phyloP scores from a whole-genome alignment of 169 alveolate genomes.

The Cryptosporidium meleagridis region DNA sequence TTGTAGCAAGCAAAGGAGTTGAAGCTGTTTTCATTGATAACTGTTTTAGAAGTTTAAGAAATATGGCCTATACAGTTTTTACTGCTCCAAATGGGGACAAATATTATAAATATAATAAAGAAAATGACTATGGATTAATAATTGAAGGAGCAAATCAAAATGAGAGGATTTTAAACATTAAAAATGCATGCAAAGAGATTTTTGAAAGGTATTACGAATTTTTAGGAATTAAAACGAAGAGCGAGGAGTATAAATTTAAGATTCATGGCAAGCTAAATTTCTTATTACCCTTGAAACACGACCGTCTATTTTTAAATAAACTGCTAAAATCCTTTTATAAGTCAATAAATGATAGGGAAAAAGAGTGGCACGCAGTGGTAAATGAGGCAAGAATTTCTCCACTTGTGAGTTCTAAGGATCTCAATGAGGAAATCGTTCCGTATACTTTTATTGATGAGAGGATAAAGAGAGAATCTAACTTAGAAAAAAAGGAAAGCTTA shows the following conservation, averaged over 20 bases:
- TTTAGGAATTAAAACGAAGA: conserved; percentile 22
- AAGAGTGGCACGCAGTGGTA: conserved; percentile 51
- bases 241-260: conserved; percentile 5
- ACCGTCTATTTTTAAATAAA: not conserved
- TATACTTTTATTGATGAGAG: conserved; percentile 22
- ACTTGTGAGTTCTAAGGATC: conserved; percentile 36
- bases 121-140: conserved; percentile 19
- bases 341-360: conserved; percentile 14
- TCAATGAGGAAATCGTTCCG: conserved; percentile 19
- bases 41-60: conserved; percentile 9
- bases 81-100: conserved; percentile 67
- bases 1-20: conserved; percentile 43
- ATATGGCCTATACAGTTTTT: conserved; percentile 20
- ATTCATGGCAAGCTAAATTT: conserved; percentile 8
- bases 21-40: conserved; percentile 8
- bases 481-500: conserved; percentile 25
- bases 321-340: conserved; percentile 27
- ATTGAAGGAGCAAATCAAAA: conserved; percentile 49
- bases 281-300: conserved; percentile 41
- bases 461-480: not conserved
- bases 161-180: not conserved
- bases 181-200: conserved; percentile 16
- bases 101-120: conserved; percentile 22
- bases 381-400: conserved; percentile 67
- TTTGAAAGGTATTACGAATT: conserved; percentile 35